phyloP scores from a whole-genome alignment of 1,284 basidiomycete genomes.

The Fomitiporia mediterranea region DNA sequence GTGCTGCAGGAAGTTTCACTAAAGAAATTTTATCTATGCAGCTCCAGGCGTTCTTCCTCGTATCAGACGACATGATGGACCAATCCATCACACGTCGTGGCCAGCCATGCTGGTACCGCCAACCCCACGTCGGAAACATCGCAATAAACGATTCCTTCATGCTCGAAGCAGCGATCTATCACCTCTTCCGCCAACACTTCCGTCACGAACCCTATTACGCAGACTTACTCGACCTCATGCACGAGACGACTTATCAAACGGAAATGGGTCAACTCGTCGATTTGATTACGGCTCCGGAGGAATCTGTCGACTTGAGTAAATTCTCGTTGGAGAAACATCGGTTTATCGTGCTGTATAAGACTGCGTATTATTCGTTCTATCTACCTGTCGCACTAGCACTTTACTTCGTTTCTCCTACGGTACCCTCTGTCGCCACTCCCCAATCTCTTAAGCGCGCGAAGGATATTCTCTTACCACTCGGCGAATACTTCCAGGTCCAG shows the following conservation, averaged over 20 bases:
- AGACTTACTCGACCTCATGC: slow-evolving; percentile 89
- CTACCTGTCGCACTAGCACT: slow-evolving; percentile 95
- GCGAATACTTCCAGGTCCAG: slow-evolving; percentile 99
- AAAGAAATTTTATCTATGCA: slow-evolving; percentile 34
- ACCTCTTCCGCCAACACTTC: slow-evolving; percentile 87
- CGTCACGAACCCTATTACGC: slow-evolving; percentile 79
- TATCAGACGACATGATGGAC: slow-evolving; percentile 99
- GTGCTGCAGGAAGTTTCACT: background rate
- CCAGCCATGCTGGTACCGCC: slow-evolving; percentile 96
- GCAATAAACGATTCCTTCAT: slow-evolving; percentile 98
- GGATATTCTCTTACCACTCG: slow-evolving; percentile 86
- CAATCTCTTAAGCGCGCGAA: slow-evolving; percentile 77
- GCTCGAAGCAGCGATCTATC: slow-evolving; percentile 94
- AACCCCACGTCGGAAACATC: slow-evolving; percentile 74
- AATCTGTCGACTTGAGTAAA: slow-evolving; percentile 79
- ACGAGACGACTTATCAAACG: slow-evolving; percentile 89
- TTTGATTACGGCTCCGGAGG: slow-evolving; percentile 92
- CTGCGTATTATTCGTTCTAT: slow-evolving; percentile 98
- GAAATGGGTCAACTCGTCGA: slow-evolving; percentile 96
- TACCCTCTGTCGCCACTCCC: slow-evolving; percentile 64
- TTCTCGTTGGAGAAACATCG: slow-evolving; percentile 85
- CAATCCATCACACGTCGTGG: slow-evolving; percentile 89
- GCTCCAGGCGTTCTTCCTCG: slow-evolving; percentile 98
- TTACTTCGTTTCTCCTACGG: slow-evolving; percentile 42
- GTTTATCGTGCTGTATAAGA: slow-evolving; percentile 97